Conservation (phyloP, 2,329 filamentous ascomycete genomes). For the Chaetothyriales sp. region DNA sequence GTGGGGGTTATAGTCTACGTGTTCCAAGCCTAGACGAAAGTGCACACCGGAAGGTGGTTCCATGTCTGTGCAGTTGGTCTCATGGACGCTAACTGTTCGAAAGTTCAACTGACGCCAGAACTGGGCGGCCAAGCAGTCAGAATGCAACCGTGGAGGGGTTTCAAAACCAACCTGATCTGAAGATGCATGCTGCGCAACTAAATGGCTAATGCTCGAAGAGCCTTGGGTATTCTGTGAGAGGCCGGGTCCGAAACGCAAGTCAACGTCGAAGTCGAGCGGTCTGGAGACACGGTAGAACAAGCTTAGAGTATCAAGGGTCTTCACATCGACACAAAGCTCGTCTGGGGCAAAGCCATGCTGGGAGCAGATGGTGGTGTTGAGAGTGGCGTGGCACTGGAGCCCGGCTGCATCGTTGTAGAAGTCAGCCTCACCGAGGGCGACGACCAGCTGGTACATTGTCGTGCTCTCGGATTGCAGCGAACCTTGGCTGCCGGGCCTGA, state of each 20-base stretch:
- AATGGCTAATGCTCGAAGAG: background rate
- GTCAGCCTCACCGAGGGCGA: background rate
- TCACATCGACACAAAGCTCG: background rate
- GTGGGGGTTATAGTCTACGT: background rate
- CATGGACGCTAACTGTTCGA: background rate
- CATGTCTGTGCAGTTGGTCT: background rate
- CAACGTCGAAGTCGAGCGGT: background rate
- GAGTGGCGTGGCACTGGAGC: background rate
- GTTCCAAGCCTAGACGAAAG: background rate
- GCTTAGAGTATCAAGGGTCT: background rate
- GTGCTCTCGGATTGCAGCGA: no score
- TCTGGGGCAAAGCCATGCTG: background rate
- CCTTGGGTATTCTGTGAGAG: background rate
- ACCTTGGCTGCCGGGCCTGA: no score
- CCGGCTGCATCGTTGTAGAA: background rate
- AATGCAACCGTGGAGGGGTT: background rate
- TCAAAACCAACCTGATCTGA: background rate
- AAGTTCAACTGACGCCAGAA: background rate
- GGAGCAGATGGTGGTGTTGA: background rate
- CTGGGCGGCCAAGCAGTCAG: background rate
- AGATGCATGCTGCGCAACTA: background rate
- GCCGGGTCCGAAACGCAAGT: background rate
- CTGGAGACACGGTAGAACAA: background rate
- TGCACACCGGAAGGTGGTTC: background rate
- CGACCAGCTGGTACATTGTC: background rate